Base-by-base conservation (phyloP, 768 basidiomycete species). In the Mycena pura region DNA sequence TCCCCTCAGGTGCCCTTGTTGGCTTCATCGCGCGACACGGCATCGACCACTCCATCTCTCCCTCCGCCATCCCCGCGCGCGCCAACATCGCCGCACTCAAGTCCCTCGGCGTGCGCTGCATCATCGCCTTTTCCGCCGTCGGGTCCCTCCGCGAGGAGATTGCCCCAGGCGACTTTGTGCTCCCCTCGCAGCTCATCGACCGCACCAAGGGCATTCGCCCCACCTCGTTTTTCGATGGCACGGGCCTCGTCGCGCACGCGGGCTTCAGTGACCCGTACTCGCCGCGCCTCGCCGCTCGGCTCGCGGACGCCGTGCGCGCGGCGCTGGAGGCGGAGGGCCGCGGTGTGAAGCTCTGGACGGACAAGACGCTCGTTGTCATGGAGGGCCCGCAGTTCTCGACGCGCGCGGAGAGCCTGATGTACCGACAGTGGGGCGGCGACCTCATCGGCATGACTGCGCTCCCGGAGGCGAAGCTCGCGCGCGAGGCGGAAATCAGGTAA, bases 321-420 rank as follows among this genome's bases (percentile, higher is more conserved):
- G 93, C 86, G 32, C 74, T 96, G 52, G 83, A 78, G 6, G 77
- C 77, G 27, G 82, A 87, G 32, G 89, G 87, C 2, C 74, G 80
- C 10, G 83, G 81, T 1, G 86, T 89, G 34, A 78, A 85, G 75
- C 74, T 99, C 54, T 93, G 95, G 74, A 87, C 84, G 50, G 90
- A 86, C 27, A 95, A 90, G 81, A 90, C 88, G 19, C 86, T 98
- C 57, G 90, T 99, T 46, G 95, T 93, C 72, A 99, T 99, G 94
- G 95, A 99, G 72, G 96, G 96, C 47, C 92, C 92, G 29, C 95
- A 95, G 76, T 99, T 99, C 81, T 96, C 95, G 55, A 99, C 96
- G n/a, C 80, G 96, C 34, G 96, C 96, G 17, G 96, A 99, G 84
- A 95, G 93, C 70, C 69, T 84, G 69, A 95, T 97, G 95, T 97